A percentile compares a stretch with the other conserved stretches of the same genome.
phyloP scores from a whole-genome alignment of 768 basidiomycete genomes.

The Mycena venus region DNA sequence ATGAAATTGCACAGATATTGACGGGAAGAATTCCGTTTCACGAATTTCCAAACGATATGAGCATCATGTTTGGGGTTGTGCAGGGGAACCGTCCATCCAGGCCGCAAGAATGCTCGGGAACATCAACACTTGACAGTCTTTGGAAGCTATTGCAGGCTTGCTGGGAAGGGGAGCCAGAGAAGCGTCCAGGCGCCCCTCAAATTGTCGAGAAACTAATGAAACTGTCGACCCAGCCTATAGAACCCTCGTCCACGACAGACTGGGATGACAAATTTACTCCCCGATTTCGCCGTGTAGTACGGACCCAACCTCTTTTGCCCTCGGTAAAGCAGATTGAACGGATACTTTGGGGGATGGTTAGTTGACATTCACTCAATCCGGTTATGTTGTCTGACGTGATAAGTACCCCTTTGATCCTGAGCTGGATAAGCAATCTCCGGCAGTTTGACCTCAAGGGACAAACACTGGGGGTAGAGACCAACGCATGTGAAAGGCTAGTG shows the following conservation, averaged over 20 bases:
- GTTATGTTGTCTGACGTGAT: too few relatives aligned
- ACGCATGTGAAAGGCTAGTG: too few relatives aligned
- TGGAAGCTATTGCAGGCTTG: slow-evolving; percentile 11
- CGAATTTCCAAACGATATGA: slow-evolving; percentile 3
- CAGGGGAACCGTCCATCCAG: neutral
- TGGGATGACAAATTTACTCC: slow-evolving; percentile 6
- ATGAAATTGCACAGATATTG: slow-evolving; percentile 6
- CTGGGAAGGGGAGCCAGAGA: neutral
- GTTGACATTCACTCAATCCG: neutral
- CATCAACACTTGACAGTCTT: neutral
- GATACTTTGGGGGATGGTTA: too few relatives aligned
- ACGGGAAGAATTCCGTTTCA: neutral
- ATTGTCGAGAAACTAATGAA: neutral
- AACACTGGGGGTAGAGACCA: too few relatives aligned
- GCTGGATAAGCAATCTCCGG: too few relatives aligned
- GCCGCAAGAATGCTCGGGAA: neutral
- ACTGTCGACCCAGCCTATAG: slow-evolving; percentile 8
- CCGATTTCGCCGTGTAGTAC: slow-evolving; percentile 4
- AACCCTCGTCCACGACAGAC: neutral
- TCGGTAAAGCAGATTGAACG: neutral
- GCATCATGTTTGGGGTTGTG: neutral
- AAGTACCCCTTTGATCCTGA: too few relatives aligned
- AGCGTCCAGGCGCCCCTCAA: neutral
- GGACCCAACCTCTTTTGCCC: neutral
- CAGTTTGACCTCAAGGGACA: too few relatives aligned